Conservation (phyloP, 768 basidiomycete species). For the Serendipita sp. region DNA sequence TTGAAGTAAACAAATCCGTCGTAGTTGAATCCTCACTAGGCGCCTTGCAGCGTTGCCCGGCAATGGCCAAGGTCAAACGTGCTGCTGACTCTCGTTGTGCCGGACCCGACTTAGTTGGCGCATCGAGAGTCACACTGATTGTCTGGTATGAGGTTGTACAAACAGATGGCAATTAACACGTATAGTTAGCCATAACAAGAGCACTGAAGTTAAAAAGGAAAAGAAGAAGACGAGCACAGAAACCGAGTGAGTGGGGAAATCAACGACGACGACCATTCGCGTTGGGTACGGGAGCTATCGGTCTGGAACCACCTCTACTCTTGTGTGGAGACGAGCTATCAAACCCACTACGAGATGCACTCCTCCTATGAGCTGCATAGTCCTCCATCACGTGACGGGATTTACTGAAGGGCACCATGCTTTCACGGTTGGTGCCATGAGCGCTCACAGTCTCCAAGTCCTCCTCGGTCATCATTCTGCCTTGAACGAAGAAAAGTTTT, state of each 20-base stretch:
- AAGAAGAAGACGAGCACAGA: not conserved
- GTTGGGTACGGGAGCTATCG: not conserved
- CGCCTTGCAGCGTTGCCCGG: constrained; percentile 2
- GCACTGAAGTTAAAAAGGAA: not conserved
- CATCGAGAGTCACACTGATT: too few species aligned
- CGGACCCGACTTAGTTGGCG: not conserved
- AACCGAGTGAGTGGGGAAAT: not conserved
- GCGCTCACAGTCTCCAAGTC: constrained; percentile 2
- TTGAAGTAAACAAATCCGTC: not conserved
- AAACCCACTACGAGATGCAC: not conserved
- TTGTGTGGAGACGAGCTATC: not conserved
- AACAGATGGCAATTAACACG: too few species aligned
- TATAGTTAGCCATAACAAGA: not conserved
- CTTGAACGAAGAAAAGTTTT: constrained; percentile 84
- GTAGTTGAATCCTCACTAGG: not conserved
- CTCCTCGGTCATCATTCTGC: constrained; percentile 30
- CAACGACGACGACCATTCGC: not conserved
- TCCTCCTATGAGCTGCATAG: too few species aligned
- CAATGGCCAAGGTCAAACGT: constrained; percentile 4
- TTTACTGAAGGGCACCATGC: too few species aligned
- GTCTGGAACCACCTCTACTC: not conserved
- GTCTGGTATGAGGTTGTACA: too few species aligned
- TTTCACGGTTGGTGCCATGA: not conserved
- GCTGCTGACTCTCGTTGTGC: not conserved
- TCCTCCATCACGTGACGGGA: too few species aligned